A percentile compares a stretch with the other conserved stretches of the same genome.
These are phyloP conservation scores for Mortierella sp. DNA, from an alignment of 371 early-diverging fungal species.

Conservation along the genomic window DNA sequence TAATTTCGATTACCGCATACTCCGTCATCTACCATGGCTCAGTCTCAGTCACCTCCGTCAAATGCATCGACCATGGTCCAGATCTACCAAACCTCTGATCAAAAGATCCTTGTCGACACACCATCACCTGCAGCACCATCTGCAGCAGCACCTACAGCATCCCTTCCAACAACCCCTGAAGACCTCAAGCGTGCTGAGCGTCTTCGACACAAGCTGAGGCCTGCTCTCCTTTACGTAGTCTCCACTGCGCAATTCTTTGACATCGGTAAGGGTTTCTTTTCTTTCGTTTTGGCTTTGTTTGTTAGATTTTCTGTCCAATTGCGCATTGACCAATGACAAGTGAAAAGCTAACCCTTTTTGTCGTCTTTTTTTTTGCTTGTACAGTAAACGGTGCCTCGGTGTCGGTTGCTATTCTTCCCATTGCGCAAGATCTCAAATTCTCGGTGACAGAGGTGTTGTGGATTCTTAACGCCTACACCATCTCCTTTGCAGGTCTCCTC, in stretches of 20 bases:
- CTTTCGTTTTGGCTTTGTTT: no score
- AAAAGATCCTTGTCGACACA: not conserved
- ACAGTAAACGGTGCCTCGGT: constrained; percentile 39
- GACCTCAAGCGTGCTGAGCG: no score
- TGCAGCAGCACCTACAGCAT: constrained; percentile 1
- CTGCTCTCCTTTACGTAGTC: constrained; percentile 33
- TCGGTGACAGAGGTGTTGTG: constrained; percentile 9
- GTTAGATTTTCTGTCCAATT: no score
- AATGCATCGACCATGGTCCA: not conserved
- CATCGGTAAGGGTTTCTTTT: constrained; percentile 43
- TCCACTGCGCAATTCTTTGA: constrained; percentile 40
- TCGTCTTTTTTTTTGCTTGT: not conserved
- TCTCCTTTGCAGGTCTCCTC: constrained; percentile 43
- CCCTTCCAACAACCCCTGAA: no score
- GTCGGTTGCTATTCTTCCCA: constrained; percentile 30
- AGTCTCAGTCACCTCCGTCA: constrained; percentile 1
- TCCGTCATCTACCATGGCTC: constrained; percentile 14
- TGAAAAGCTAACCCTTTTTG: no score
- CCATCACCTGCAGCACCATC: not conserved
- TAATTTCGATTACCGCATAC: not conserved
- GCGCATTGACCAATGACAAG: no score
- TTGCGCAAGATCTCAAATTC: constrained; percentile 36
- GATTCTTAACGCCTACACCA: constrained; percentile 43
- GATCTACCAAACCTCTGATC: not conserved
- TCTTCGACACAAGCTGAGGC: constrained; percentile 11